Evolutionary conservation across 768 basidiomycete species (phyloP).

Genomic region (Hysterangium stoloniferum): DNA sequence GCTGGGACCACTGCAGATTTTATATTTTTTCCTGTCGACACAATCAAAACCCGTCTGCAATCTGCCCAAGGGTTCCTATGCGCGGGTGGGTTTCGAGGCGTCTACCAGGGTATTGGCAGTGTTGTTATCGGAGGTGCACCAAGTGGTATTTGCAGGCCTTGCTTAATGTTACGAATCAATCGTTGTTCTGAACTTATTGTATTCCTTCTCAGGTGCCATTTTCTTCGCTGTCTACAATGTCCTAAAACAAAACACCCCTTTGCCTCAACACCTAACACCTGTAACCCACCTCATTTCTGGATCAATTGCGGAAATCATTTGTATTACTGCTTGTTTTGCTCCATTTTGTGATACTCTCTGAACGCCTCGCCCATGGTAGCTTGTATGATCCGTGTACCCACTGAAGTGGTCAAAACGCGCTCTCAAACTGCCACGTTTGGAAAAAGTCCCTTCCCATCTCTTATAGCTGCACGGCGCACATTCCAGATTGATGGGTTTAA

Average conservation of each 20-base stretch:
- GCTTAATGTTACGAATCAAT: not conserved
- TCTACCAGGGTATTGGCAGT: constrained; percentile 92
- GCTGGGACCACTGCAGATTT: constrained; percentile 93
- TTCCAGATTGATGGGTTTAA: constrained; percentile 28
- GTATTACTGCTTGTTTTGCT: constrained; percentile 17
- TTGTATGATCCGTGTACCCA: constrained; percentile 50
- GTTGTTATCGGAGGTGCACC: constrained; percentile 93
- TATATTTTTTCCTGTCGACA: constrained; percentile 95
- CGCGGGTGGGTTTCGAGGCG: constrained; percentile 82
- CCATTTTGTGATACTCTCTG: constrained; percentile 23
- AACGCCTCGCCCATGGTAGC: constrained; percentile 10
- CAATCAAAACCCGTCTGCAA: constrained; percentile 92
- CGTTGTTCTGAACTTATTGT: constrained; percentile 2
- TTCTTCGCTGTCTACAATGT: constrained; percentile 96
- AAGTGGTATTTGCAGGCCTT: constrained; percentile 52
- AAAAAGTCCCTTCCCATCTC: constrained; percentile 13
- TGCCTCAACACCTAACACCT: constrained; percentile 53
- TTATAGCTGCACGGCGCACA: constrained; percentile 22
- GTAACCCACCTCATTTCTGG: constrained; percentile 39
- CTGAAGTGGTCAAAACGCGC: constrained; percentile 92
- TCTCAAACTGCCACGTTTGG: constrained; percentile 81
- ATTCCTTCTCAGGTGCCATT: constrained; percentile 62
- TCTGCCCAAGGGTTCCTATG: constrained; percentile 76
- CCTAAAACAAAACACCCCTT: constrained; percentile 68
- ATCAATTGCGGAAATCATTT: constrained; percentile 51